Conservation (phyloP, 2,329 filamentous ascomycete genomes). For the Plectosphaerella plurivora region DNA sequence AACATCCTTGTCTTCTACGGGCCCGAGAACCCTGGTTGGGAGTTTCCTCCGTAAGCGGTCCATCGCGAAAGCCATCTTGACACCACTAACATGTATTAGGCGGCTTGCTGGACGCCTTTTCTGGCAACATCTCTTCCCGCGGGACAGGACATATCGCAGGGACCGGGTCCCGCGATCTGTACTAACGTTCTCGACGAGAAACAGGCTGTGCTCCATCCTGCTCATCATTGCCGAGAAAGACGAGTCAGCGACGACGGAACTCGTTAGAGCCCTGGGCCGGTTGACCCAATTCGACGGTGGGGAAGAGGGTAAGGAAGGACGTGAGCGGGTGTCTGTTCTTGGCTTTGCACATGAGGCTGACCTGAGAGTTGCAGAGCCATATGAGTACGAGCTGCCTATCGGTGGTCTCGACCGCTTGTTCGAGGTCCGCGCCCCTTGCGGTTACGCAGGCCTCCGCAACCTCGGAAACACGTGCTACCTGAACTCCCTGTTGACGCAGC, state of each 20-base stretch:
- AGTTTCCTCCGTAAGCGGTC: no score
- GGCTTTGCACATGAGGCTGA: no score
- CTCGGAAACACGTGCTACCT: conserved; percentile 96
- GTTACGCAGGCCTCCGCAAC: conserved; percentile 87
- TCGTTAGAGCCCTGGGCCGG: conserved; percentile 46
- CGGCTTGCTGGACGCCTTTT: conserved; percentile 43
- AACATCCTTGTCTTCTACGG: no score
- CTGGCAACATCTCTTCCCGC: conserved; percentile 62
- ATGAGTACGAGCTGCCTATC: conserved; percentile 55
- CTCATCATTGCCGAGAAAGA: conserved; percentile 50
- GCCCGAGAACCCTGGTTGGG: no score
- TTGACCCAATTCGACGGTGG: conserved; percentile 39
- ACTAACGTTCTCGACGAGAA: conserved; percentile 51
- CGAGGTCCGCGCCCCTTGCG: conserved; percentile 69
- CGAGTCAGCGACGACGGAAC: conserved; percentile 37
- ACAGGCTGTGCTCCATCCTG: conserved; percentile 57
- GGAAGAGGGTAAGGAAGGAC: no score
- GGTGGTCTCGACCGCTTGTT: conserved; percentile 59
- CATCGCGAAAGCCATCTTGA: background rate
- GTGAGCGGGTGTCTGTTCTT: no score
- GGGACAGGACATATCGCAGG: conserved; percentile 25
- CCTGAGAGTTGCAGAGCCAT: conserved; percentile 32
- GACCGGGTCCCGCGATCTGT: conserved; percentile 33
- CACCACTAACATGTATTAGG: conserved; percentile 13
- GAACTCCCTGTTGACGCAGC: conserved; percentile 88